Evolutionary conservation across 495 filamentous ascomycete genomes (phyloP).

Genomic region (Penicillium flavigenum): DNA sequence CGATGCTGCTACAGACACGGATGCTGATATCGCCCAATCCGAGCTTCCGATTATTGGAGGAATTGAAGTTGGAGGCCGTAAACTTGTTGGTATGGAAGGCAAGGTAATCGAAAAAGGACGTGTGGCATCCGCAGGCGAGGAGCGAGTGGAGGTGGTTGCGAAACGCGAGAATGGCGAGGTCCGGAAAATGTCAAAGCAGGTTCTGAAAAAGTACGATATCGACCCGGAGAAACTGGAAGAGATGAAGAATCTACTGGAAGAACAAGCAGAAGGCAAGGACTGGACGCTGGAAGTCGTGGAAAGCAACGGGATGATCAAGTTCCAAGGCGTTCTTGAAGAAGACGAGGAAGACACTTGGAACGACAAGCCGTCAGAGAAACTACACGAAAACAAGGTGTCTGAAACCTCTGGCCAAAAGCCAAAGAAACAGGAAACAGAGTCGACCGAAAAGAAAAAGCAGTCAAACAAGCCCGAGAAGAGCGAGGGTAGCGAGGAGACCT

Average conservation of each 20-base stretch:
- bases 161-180: constrained; percentile 58
- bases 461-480: constrained; percentile 20
- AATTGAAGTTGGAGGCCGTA: constrained; percentile 58
- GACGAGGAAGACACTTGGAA: constrained; percentile 34
- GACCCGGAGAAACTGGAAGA: constrained; percentile 64
- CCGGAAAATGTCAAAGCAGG: constrained; percentile 53
- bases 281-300: constrained; percentile 51
- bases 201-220: constrained; percentile 68
- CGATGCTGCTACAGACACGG: constrained; percentile 22
- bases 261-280: constrained; percentile 42
- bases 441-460: constrained; percentile 20
- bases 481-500: constrained; percentile 52
- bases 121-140: constrained; percentile 40
- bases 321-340: constrained; percentile 38
- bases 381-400: neutral
- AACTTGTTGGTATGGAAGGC: constrained; percentile 56
- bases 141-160: constrained; percentile 52
- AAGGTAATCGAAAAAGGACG: constrained; percentile 55
- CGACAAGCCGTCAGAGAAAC: constrained; percentile 18
- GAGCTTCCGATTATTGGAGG: constrained; percentile 55
- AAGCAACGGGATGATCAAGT: constrained; percentile 50
- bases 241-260: constrained; percentile 55
- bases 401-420: neutral
- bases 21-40: constrained; percentile 10
- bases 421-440: constrained; percentile 1